These are phyloP conservation scores for Hyphochytrium catenoides DNA, from an alignment of 352 stramenopile species.

Conservation along the genomic window DNA sequence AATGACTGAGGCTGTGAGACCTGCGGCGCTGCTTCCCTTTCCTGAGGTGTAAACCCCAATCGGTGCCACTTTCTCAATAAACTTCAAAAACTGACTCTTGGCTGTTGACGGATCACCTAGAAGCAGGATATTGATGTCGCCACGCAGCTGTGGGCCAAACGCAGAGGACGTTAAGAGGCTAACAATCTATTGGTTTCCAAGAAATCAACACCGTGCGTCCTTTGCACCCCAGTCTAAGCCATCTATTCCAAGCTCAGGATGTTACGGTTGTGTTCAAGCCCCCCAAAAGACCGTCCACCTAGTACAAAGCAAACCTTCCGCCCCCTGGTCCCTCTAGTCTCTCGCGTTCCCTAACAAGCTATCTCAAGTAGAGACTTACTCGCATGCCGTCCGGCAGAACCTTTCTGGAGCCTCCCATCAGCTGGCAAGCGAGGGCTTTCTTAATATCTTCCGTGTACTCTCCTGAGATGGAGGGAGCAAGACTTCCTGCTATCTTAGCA, in stretches of 20 bases:
- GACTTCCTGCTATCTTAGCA: slow-evolving; percentile 61
- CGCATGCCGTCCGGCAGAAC: slow-evolving; percentile 85
- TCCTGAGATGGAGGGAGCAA: slow-evolving; percentile 82
- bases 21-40: slow-evolving; percentile 89
- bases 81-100: slow-evolving; percentile 97
- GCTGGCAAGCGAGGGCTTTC: slow-evolving; percentile 79
- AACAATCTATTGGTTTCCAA: too few species aligned
- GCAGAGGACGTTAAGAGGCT: too few species aligned
- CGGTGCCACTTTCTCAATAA: slow-evolving; percentile 81
- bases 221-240: too few species aligned
- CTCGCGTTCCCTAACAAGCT: too few species aligned
- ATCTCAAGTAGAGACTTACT: too few species aligned
- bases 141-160: slow-evolving; percentile 51
- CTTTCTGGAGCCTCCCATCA: slow-evolving; percentile 82
- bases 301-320: too few species aligned
- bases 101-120: slow-evolving; percentile 91
- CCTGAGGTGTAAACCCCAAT: slow-evolving; percentile 95
- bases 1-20: slow-evolving; percentile 90
- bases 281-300: too few species aligned
- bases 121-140: slow-evolving; percentile 96
- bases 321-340: too few species aligned
- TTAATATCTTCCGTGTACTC: slow-evolving; percentile 95
- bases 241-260: too few species aligned
- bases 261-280: too few species aligned
- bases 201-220: too few species aligned